Base-by-base conservation (phyloP, 2,329 filamentous ascomycete species). In the Whalleya microplaca region DNA sequence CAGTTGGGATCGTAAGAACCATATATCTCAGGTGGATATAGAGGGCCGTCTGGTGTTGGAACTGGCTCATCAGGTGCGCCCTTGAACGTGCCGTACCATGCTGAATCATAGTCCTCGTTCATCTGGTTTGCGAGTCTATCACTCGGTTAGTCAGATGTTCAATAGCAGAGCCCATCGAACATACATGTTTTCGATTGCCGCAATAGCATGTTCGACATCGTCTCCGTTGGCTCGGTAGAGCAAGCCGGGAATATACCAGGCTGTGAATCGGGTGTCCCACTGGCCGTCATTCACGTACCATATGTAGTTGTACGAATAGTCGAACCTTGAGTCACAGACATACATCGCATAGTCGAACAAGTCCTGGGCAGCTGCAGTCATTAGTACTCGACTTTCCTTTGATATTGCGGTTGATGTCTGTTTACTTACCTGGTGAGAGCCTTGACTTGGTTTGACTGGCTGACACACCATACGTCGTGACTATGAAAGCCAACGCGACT, bases 51-150 rank as follows among this genome's bases (percentile, higher is more conserved):
- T 1, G 70, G 61, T 0, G 73, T 73, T 2, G 75, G 75, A 50
- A 70, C 66, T 18, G 73, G 74, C 55, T 73, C 66, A 56, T 77
- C 75, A 1, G 75, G 75, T 10, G 75, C 73, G 1, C 76, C 56
- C 43, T 76, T 76, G 48, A 68, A 78, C 1, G 72, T 73, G 8
- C 74, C 75, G 57, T 76, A 77, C 75, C 75, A 77, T 4, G 74
- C 68, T 6, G 75, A 73, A 18, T 73, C 64, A 43, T 71, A 75
- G 44, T 75, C 66, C 1, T 69, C 64, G 6, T 64, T 74, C 68
- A 75, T 68, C 48, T 78, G 75, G 21, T 61, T 66, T 19, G 59
- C 58, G 14, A 74, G 56, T 4, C 72, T 73, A 21, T 43, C 14
- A 41, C 12, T 4, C 8, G 16, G 20, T 53, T 14, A 23, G 10